Conservation (phyloP, 768 basidiomycete genomes). For the Cystoderma amianthinum region DNA sequence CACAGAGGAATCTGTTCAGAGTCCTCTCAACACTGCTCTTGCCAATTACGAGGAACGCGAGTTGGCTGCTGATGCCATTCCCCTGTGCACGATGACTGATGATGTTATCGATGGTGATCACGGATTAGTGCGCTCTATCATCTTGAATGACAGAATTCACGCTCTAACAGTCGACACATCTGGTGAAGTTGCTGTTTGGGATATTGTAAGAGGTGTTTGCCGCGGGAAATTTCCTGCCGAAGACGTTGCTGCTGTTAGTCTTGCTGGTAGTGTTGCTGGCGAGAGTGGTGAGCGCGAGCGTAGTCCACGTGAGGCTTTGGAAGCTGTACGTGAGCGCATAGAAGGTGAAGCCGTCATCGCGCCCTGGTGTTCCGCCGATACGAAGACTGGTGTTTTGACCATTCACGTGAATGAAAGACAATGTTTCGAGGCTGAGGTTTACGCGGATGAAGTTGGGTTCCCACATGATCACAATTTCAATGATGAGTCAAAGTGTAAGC, state of each 20-base stretch:
- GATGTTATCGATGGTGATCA: constrained; percentile 66
- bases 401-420: constrained; percentile 75
- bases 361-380: constrained; percentile 86
- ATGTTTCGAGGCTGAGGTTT: constrained; percentile 93
- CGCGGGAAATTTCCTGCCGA: constrained; percentile 61
- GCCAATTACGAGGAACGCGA: constrained; percentile 67
- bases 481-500: constrained; percentile 80
- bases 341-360: constrained; percentile 89
- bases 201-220: constrained; percentile 75
- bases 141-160: constrained; percentile 86
- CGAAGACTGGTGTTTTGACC: constrained; percentile 87
- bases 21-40: constrained; percentile 31
- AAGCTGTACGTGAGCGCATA: constrained; percentile 83
- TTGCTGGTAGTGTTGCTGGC: constrained; percentile 35
- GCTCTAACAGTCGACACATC: constrained; percentile 86
- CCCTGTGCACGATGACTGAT: constrained; percentile 51
- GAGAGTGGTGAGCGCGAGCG: constrained; percentile 32
- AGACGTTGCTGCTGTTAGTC: constrained; percentile 57
- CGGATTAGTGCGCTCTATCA: constrained; percentile 75
- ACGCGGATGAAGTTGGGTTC: constrained; percentile 86
- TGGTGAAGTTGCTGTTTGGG: constrained; percentile 89
- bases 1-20: constrained; percentile 27
- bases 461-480: constrained; percentile 49
- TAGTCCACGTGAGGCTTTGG: constrained; percentile 79
- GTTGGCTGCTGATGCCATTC: constrained; percentile 69